These are phyloP conservation scores for Tolypocladium pustulatum DNA, from an alignment of 2,329 filamentous ascomycete genomes.

Conservation along the genomic window DNA sequence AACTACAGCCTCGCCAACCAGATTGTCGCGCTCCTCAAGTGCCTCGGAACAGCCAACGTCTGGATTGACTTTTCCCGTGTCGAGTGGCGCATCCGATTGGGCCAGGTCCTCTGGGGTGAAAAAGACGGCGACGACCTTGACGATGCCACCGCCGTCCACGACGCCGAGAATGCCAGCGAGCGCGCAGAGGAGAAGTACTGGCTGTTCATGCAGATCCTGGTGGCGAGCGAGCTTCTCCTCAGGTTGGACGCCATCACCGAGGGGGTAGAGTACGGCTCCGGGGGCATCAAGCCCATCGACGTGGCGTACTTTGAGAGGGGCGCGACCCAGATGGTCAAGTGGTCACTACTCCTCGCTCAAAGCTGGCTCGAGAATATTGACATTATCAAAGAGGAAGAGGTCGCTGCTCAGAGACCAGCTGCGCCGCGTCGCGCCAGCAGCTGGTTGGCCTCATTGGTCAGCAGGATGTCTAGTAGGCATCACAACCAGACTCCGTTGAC, in stretches of 20 bases:
- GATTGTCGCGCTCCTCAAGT: conserved; percentile 56
- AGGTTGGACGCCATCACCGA: conserved; percentile 53
- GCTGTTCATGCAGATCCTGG: conserved; percentile 54
- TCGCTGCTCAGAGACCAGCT: conserved; percentile 4
- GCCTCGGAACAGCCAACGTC: conserved; percentile 53
- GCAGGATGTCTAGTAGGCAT: conserved; percentile 36
- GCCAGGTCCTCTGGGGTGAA: conserved; percentile 59
- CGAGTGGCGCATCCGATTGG: conserved; percentile 64
- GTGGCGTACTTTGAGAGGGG: conserved; percentile 51
- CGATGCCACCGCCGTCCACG: conserved; percentile 40
- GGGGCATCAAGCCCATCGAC: conserved; percentile 42
- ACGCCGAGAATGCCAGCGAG: conserved; percentile 36
- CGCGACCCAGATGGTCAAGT: conserved; percentile 51
- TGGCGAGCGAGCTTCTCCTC: conserved; percentile 55
- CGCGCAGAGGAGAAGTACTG: conserved; percentile 54
- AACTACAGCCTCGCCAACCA: conserved; percentile 58
- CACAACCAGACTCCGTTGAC: conserved; percentile 22
- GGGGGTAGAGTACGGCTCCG: conserved; percentile 43
- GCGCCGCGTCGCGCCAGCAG: conserved; percentile 15
- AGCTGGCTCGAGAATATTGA: conserved; percentile 60
- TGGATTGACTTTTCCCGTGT: conserved; percentile 68
- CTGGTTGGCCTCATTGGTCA: conserved; percentile 50
- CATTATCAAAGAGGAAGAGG: conserved; percentile 34
- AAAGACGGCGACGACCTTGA: conserved; percentile 39
- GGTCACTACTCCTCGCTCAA: conserved; percentile 54